Conservation (phyloP, 768 basidiomycete genomes). For the Porphyrellus cyaneotinctus region DNA sequence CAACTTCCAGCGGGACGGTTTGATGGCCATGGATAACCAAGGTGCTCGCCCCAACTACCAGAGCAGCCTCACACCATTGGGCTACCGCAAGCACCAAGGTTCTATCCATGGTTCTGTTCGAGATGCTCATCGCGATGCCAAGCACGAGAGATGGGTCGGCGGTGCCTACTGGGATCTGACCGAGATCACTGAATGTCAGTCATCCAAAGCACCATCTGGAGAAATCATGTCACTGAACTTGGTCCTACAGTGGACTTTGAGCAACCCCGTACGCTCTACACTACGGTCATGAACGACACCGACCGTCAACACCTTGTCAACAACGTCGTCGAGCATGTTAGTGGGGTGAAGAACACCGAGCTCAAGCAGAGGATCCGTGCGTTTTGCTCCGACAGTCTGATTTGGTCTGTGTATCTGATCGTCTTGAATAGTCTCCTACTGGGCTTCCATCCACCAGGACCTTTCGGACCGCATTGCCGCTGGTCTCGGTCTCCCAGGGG, state of each 20-base stretch:
- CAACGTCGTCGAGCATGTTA: slow-evolving; percentile 65
- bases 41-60: slow-evolving; percentile 86
- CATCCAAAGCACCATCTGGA: not conserved
- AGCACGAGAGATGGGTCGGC: slow-evolving; percentile 76
- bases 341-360: slow-evolving; percentile 52
- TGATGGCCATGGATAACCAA: slow-evolving; percentile 66
- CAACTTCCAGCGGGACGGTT: slow-evolving; percentile 93
- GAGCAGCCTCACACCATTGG: slow-evolving; percentile 68
- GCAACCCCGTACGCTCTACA: slow-evolving; percentile 71
- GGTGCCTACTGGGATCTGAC: slow-evolving; percentile 64
- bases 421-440: slow-evolving; percentile 57
- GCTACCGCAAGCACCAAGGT: slow-evolving; percentile 50
- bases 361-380: slow-evolving; percentile 65
- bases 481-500: slow-evolving; percentile 56
- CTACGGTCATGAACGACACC: slow-evolving; percentile 60
- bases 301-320: slow-evolving; percentile 57
- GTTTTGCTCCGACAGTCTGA: slow-evolving; percentile 24
- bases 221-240: not conserved
- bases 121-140: slow-evolving; percentile 35
- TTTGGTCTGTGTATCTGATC: not conserved
- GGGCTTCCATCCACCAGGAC: slow-evolving; percentile 72
- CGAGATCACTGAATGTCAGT: slow-evolving; percentile 77
- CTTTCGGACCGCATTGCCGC: slow-evolving; percentile 77
- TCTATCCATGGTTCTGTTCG: slow-evolving; percentile 41
- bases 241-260: slow-evolving; percentile 68